Percentiles rank a stretch among this genome's conserved stretches.
Evolutionary conservation across 2,329 filamentous ascomycete species (phyloP).

Genomic region (Ophiocordyceps camponoti-leonardi): DNA sequence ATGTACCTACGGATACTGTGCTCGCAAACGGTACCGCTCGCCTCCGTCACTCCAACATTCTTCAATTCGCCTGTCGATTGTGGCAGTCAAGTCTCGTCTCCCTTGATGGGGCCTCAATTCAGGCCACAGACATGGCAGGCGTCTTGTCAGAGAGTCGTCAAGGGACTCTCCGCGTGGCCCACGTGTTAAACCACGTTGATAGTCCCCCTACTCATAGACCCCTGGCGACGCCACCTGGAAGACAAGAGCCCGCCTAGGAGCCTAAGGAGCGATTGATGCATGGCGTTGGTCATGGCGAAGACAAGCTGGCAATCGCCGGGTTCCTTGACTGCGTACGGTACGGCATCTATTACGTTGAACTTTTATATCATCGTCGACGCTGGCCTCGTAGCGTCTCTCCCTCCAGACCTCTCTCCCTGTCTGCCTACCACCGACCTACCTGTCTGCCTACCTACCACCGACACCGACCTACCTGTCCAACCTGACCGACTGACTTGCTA

Average conservation of each 20-base stretch:
- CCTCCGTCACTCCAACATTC: background rate
- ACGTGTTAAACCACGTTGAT: conserved; percentile 1
- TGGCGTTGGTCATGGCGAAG: background rate
- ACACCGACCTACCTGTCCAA: no score
- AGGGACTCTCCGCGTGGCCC: background rate
- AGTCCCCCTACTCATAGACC: background rate
- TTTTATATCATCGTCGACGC: background rate
- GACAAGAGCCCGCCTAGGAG: background rate
- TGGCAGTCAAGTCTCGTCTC: background rate
- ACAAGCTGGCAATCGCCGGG: background rate
- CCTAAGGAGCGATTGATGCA: background rate
- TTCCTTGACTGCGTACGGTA: background rate
- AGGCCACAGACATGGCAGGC: background rate
- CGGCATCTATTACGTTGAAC: background rate
- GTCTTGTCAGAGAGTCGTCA: background rate
- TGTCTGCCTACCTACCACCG: background rate
- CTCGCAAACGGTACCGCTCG: background rate
- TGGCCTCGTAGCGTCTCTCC: background rate
- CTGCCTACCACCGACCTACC: background rate
- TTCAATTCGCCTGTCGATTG: background rate
- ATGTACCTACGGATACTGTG: background rate
- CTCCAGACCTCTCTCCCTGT: background rate
- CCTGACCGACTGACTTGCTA: background rate
- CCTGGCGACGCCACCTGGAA: background rate
- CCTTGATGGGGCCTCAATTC: no score